These are phyloP conservation scores for Conticribra weissflogii DNA, from an alignment of 108 stramenopile species.

Conservation along the genomic window DNA sequence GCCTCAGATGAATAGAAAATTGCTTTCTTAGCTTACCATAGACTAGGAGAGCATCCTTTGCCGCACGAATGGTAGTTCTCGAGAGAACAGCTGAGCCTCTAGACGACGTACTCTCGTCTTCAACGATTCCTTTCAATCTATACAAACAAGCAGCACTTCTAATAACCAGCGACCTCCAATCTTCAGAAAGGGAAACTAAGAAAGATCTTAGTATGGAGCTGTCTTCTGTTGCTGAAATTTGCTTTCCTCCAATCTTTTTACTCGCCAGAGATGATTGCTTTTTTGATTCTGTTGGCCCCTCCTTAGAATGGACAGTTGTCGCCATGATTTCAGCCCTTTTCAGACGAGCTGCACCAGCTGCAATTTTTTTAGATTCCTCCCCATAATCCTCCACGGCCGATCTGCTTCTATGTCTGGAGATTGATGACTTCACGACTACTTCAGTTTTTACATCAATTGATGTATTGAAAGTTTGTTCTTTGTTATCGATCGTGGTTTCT, in stretches of 20 bases:
- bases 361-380: slow-evolving; percentile 39
- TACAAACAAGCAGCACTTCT: slow-evolving; percentile 76
- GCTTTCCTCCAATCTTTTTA: not conserved
- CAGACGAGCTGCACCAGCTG: slow-evolving; percentile 62
- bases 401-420: slow-evolving; percentile 12
- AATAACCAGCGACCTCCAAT: slow-evolving; percentile 82
- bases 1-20: no score
- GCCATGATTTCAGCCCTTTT: slow-evolving; percentile 77
- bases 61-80: slow-evolving; percentile 32
- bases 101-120: not conserved
- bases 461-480: not conserved
- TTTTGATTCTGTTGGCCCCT: not conserved
- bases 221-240: slow-evolving; percentile 17
- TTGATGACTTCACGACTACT: slow-evolving; percentile 2
- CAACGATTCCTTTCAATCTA: slow-evolving; percentile 63
- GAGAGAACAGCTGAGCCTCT: slow-evolving; percentile 11
- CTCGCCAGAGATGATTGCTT: not conserved
- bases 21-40: slow-evolving; percentile 46
- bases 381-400: slow-evolving; percentile 42
- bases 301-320: slow-evolving; percentile 24
- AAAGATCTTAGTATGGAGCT: slow-evolving; percentile 58
- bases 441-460: slow-evolving; percentile 9
- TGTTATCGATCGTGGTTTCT: not conserved
- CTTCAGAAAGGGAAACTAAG: slow-evolving; percentile 63
- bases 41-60: slow-evolving; percentile 64